Conservation (phyloP, 805 yeast species). For the Starmerella bombi region DNA sequence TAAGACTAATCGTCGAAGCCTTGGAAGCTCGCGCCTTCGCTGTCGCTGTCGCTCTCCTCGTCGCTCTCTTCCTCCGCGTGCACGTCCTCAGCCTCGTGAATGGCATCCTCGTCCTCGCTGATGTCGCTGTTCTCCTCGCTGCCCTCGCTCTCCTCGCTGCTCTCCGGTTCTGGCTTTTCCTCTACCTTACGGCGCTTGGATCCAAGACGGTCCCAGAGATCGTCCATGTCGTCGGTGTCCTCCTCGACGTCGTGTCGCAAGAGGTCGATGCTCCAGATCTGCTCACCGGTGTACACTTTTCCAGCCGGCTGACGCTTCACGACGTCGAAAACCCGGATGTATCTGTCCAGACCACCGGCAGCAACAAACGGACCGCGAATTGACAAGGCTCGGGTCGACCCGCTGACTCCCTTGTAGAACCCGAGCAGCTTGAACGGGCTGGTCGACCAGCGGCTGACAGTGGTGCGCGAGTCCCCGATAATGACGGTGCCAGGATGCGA, state of each 20-base stretch:
- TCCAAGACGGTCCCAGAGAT: constrained; percentile 30
- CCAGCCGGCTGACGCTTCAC: constrained; percentile 45
- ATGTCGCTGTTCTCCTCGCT: not conserved
- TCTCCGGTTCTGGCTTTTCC: not conserved
- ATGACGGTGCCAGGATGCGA: constrained; percentile 37
- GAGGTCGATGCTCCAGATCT: constrained; percentile 39
- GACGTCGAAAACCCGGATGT: constrained; percentile 61
- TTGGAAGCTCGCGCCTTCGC: not conserved
- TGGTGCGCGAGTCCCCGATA: constrained; percentile 58
- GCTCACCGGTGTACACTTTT: constrained; percentile 66
- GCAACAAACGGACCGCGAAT: constrained; percentile 33
- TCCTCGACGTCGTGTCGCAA: constrained; percentile 32
- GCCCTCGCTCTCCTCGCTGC: not conserved
- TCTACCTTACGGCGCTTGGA: constrained; percentile 2
- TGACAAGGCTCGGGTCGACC: constrained; percentile 41
- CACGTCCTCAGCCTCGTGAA: not conserved
- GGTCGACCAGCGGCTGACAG: constrained; percentile 34
- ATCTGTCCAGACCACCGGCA: constrained; percentile 80
- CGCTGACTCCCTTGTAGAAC: constrained; percentile 64
- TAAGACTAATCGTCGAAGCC: not conserved
- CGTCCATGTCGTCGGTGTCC: constrained; percentile 28
- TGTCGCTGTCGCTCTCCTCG: not conserved
- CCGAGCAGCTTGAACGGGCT: constrained; percentile 37
- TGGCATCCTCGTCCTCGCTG: constrained; percentile 1
- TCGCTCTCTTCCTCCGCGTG: not conserved